Percentiles rank a stretch among this genome's conserved stretches.
Evolutionary conservation across 352 stramenopile species (phyloP).

Genomic region (Achlya hypogyna): DNA sequence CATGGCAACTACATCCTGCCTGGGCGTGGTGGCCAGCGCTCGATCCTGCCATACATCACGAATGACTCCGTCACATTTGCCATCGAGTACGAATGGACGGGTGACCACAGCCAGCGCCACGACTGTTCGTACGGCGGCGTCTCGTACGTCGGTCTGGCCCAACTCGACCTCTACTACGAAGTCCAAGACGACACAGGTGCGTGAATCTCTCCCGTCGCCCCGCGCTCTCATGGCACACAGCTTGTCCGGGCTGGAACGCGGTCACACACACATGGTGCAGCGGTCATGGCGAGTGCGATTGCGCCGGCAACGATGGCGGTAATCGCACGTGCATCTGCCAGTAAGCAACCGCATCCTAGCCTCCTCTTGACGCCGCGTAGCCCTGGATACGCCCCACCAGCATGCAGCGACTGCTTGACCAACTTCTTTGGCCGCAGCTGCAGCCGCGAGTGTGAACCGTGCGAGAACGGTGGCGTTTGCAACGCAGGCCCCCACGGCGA

Average conservation of each 20-base stretch:
- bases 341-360: constrained; percentile 37
- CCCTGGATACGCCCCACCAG: constrained; percentile 51
- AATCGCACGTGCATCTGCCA: constrained; percentile 50
- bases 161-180: constrained; percentile 76
- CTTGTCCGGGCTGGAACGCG: constrained; percentile 63
- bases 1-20: constrained; percentile 68
- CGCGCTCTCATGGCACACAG: constrained; percentile 22
- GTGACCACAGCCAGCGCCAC: constrained; percentile 35
- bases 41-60: constrained; percentile 50
- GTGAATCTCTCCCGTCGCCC: constrained; percentile 9
- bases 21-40: constrained; percentile 37
- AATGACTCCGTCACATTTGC: constrained; percentile 31
- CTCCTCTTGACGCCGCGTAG: constrained; percentile 19
- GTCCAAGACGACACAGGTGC: constrained; percentile 66
- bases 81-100: constrained; percentile 54
- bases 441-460: constrained; percentile 50
- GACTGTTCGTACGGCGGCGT: constrained; percentile 75
- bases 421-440: constrained; percentile 52
- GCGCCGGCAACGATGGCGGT: constrained; percentile 50
- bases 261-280: constrained; percentile 39
- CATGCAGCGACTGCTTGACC: constrained; percentile 53
- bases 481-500: constrained; percentile 47
- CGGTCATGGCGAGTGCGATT: constrained; percentile 60
- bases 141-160: constrained; percentile 58
- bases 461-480: constrained; percentile 63